Evolutionary conservation across 148 eudicot genomes (phyloP), one percentile per base, ranked within the genome.

Genomic region (Fagopyrum tataricum): DNA sequence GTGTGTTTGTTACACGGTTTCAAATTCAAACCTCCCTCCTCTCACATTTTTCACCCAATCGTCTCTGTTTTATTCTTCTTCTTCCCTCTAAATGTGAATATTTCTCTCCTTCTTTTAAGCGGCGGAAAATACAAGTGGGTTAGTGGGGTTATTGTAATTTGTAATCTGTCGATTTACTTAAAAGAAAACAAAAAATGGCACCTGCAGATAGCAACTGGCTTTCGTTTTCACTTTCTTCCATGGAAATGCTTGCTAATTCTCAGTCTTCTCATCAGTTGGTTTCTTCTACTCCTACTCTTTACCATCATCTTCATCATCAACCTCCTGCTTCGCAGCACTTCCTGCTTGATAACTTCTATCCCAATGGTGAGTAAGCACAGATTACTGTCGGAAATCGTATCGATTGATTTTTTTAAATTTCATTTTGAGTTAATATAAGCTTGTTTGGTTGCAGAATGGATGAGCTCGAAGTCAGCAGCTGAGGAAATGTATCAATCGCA

Each of bases 231-330:
- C 77, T 85, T 7, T 82, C 88, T 13, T 77, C 88, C 4, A 75
- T 79, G 88, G 88, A 85, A 68, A 80, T 85, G 88, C 73, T 85
- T 26, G 53, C 85, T 6, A 67, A 80, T n/a, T 44, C 80, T 15
- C 72, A 74, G 61, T 46, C 82, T 55, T 73, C 70, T 37, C 70
- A 37, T 21, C 42, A 48, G 42, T 53, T 72, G 69, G 71, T 74
- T 17, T 77, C 74, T 37, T 71, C 82, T 10, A 41, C 82, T 14
- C 11, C 81, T 55, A 7, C 52, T 72, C 80, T 76, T 51, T 62
- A 56, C 21, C 64, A 56, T 18, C 81, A 75, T 80, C 80, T 75
- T 59, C 69, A 64, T 64, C 69, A 31, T 13, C 43, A 14, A 12
- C 43, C 69, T 37, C 43, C 69, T 37, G 14, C 61, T 55, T 62